phyloP scores from a whole-genome alignment of 176 grass and related monocot species.

The Zizania latifolia region DNA sequence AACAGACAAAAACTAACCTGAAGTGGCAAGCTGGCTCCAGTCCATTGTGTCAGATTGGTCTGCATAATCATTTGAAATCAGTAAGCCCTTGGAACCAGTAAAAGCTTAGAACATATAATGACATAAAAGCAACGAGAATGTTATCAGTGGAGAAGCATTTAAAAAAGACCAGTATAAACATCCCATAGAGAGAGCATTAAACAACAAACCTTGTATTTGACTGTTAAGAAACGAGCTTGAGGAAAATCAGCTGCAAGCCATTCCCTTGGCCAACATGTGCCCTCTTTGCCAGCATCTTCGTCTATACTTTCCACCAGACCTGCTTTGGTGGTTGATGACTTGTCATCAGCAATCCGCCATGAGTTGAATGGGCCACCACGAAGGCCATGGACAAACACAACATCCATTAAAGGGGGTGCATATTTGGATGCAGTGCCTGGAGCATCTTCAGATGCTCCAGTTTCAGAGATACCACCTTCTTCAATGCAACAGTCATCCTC shows the following conservation, averaged over 20 bases:
- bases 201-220: constrained; percentile 92
- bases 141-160: background rate
- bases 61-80: constrained; percentile 50
- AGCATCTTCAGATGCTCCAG: constrained; percentile 18
- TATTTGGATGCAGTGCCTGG: constrained; percentile 10
- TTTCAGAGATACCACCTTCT: constrained; percentile 17
- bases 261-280: constrained; percentile 94
- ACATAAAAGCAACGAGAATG: constrained; percentile 28
- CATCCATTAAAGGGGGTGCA: constrained; percentile 47
- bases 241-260: constrained; percentile 95
- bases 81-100: constrained; percentile 20
- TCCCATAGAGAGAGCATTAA: background rate
- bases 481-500: constrained; percentile 26
- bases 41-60: constrained; percentile 99
- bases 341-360: constrained; percentile 96
- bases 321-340: constrained; percentile 90
- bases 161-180: background rate
- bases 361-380: constrained; percentile 94
- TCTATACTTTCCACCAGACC: constrained; percentile 95
- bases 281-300: constrained; percentile 87
- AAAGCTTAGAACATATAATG: constrained; percentile 4
- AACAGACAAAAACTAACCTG: constrained; percentile 53
- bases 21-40: constrained; percentile 93
- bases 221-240: constrained; percentile 67
- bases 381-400: constrained; percentile 94